Evolutionary conservation across 805 yeast genomes (phyloP), one percentile per base, ranked within the genome.

Genomic region (Ascoidea tarda): DNA sequence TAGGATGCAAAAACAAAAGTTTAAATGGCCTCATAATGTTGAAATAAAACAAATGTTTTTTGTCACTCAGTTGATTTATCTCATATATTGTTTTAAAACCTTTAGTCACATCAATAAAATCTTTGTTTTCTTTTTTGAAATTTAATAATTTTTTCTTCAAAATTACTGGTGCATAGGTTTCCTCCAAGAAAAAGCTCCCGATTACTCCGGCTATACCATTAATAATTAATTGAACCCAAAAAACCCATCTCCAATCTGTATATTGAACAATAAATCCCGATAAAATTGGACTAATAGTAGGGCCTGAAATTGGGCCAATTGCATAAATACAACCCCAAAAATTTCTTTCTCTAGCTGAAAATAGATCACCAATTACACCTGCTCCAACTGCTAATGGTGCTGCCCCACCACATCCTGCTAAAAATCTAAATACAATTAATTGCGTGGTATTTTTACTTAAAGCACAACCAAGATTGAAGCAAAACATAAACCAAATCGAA

Each of bases 341-440:
- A 50, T 77, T 78, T 50, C 87, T 70, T 42, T 74, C 69, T 49
- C 67, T 62, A 55, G 74, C 77, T 50, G 69, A 69, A 60, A 72
- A 82, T 54, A 82, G 60, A 59, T 83, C 89, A 12, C 84, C 80
- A 46, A 83, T 65, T 5, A 78, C 75, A 32, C 88, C 89, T 1
- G 85, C 86, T 32, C 86, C 87, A 6, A 81, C 81, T 49, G 81
- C 78, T 46, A 82, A 66, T 1, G 88, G 83, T 0, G 85, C 81
- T 51, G 82, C 76, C 4, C 84, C 86, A 52, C 81, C 78, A 16
- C 76, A 62, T 2, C 89, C 89, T 1, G 84, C 84, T 1, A 82
- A 61, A 51, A 82, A 76, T 46, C 89, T 69, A 55, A 74, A 78
- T 10, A 79, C 73, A 59, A 79, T 68, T 69, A 83, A 67, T 54